A percentile compares a stretch with the other conserved stretches of the same genome.
These are phyloP conservation scores for Aaosphaeria arxii DNA, from an alignment of 2,329 filamentous ascomycete genomes.

Conservation along the genomic window DNA sequence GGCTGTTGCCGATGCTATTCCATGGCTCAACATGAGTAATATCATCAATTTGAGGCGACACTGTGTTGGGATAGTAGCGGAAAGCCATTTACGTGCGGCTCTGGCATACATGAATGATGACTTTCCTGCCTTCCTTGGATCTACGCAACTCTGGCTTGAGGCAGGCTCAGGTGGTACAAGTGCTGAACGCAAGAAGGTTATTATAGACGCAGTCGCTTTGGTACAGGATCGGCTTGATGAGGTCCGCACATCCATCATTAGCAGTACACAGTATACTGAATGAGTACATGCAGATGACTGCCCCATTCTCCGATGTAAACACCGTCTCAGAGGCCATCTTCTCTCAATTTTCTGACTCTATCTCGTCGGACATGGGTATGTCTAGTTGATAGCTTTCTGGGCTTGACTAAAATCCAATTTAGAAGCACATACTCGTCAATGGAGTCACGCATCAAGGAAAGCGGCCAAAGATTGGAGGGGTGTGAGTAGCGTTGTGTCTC, in stretches of 20 bases:
- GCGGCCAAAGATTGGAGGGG: constrained; percentile 15
- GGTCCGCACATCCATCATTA: constrained; percentile 18
- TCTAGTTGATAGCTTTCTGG: not conserved
- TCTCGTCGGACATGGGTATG: not conserved
- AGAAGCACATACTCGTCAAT: constrained; percentile 16
- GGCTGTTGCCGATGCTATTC: constrained; percentile 17
- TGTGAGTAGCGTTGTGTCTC: constrained; percentile 1
- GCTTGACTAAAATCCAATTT: not conserved
- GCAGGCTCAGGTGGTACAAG: constrained; percentile 39
- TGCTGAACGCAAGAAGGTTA: constrained; percentile 35
- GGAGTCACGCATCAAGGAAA: constrained; percentile 23
- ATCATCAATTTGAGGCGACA: constrained; percentile 42
- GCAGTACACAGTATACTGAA: not conserved
- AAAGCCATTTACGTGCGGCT: constrained; percentile 39
- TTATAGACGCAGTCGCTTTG: constrained; percentile 31
- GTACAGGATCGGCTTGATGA: constrained; percentile 30
- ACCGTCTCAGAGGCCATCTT: constrained; percentile 7
- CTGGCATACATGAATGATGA: constrained; percentile 40
- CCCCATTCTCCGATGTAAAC: constrained; percentile 11
- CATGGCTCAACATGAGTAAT: constrained; percentile 40
- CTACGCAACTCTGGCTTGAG: constrained; percentile 45
- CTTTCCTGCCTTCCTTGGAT: constrained; percentile 42
- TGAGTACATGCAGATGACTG: constrained; percentile 11
- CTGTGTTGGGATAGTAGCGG: constrained; percentile 46
- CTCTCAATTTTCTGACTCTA: constrained; percentile 2